Base-by-base conservation (phyloP, 352 stramenopile genomes). In the Phytophthora melonis region DNA sequence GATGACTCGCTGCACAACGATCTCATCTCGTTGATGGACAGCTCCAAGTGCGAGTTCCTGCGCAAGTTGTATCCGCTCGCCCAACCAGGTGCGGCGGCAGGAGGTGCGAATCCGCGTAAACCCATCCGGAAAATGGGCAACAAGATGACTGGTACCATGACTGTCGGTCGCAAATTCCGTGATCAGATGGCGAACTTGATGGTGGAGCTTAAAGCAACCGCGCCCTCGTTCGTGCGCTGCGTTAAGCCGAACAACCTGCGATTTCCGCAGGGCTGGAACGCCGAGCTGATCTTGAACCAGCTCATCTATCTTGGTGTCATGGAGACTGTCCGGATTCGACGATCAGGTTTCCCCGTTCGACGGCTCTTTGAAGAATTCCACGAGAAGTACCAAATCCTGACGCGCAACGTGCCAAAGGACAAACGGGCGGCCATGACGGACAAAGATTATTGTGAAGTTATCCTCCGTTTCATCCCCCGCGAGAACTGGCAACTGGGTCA, bases 1-100 rank as follows among this genome's bases (percentile, higher is more conserved):
- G 95, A 98, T 70, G 98, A 99, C 75, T 98, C 95, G 60, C 78
- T 99, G 10, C 93, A 98, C 78, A 94, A 95, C 55, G 91, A 97
- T 68, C 73, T 97, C 41, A 84, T 97, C 50, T 94, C 89, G 19
- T 77, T 97, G 2, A 96, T 97, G 86, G 86, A 97, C 67, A 93
- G 79, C 68, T 95, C 88, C 7, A 83, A 93, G 70, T 90, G 89
- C 32, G 85, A 91, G 23, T 97, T 93, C 52, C 57, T 96, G 30
- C 85, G 83, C n/a, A 84, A 83, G 59, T 70, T 97, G 14, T 96
- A 95, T 75, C 81, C 87, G 8, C 57, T 94, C 23, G 77, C 80
- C 4, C 75, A 82, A 50, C 63, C 73, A 1, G 74, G 62, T 32
- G 84, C 72, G 9, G 82, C 71, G 27, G 75, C 59, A 4, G 70